Evolutionary conservation across 2,329 filamentous ascomycete species (phyloP), one percentile per base, ranked within the genome.

Genomic region (Cladosporium sp.): DNA sequence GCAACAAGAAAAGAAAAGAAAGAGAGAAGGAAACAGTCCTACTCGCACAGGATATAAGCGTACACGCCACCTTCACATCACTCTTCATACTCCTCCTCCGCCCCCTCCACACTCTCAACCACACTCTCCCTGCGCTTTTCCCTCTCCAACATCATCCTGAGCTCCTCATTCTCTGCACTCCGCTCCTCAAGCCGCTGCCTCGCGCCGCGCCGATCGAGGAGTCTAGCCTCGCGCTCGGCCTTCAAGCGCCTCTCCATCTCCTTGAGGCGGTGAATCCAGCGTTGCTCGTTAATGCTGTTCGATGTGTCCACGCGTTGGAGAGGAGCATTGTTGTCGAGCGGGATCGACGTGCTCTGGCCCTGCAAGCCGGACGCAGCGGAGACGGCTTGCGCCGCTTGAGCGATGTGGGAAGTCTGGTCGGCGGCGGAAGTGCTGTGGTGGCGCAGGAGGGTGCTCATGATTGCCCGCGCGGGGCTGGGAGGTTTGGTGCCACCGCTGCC

Each of bases 181-280:
- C 88, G 82, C 61, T 92, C 88, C 60, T 91, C 87, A 0, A 96
- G 76, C 55, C 93, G 80, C 76, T 92, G 88, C 57, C 90, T 80
- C 28, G 93, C 93, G 22, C 91, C 92, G 50, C 84, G 88, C 3
- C 94, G 85, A 75, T 99, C 94, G 59, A 96, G 79, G 55, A 95
- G 79, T 45, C 94, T 80, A 1, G 87, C 92, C 74, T 97, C 94
- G 14, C 94, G 80, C 76, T 99, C 94, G 47, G 89, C 87, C 73
- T 96, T 96, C 17, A 99, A 80, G 66, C 95, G 85, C 64, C 88
- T 83, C 78, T 99, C 94, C 65, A 97, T 78, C 70, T 97, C 92
- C 59, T 90, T 86, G 36, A 97, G 80, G 6, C 94, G 80, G 63
- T 96, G 84, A 64, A 95, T 86, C 90, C 91, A 96, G 65, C 88